These are phyloP conservation scores for Nakaseomyces sp. DNA, from an alignment of 1,139 yeast genomes.

Conservation along the genomic window DNA sequence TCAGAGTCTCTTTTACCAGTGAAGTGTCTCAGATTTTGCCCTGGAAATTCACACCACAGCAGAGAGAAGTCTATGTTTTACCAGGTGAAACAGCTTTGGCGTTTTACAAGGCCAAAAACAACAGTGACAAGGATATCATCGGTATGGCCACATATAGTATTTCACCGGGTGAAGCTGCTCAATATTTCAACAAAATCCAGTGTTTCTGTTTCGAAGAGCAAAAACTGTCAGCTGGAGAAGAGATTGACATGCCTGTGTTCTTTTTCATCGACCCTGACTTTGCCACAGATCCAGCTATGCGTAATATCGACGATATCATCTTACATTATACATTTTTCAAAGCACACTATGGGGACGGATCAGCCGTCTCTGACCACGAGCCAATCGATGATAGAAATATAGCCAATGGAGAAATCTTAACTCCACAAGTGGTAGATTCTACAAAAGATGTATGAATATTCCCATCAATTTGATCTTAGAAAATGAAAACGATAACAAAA, in stretches of 20 bases:
- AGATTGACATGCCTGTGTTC: conserved; percentile 98
- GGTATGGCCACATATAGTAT: conserved; percentile 98
- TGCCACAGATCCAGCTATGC: conserved; percentile 89
- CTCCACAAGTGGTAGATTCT: conserved; percentile 12
- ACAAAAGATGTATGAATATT: conserved; percentile 4
- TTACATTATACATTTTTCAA: conserved; percentile 87
- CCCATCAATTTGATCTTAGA: no score
- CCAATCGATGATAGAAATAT: conserved; percentile 11
- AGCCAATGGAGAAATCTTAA: conserved; percentile 14
- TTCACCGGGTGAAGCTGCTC: conserved; percentile 93
- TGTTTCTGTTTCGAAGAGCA: conserved; percentile 98
- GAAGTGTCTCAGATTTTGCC: conserved; percentile 89
- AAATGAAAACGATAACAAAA: no score
- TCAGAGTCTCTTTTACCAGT: conserved; percentile 77
- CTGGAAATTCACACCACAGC: conserved; percentile 94
- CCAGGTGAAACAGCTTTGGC: conserved; percentile 99
- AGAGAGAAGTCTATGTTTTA: conserved; percentile 80
- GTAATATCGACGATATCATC: conserved; percentile 82
- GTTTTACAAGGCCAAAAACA: conserved; percentile 85
- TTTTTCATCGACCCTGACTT: conserved; percentile 97
- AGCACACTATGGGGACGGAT: conserved; percentile 35
- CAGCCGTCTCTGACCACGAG: conserved; percentile 23
- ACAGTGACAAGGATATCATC: conserved; percentile 77
- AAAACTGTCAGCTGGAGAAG: conserved; percentile 88
- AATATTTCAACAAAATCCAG: conserved; percentile 91